Base-by-base conservation (phyloP, 1,284 basidiomycete genomes). In the Sutorius eximius region DNA sequence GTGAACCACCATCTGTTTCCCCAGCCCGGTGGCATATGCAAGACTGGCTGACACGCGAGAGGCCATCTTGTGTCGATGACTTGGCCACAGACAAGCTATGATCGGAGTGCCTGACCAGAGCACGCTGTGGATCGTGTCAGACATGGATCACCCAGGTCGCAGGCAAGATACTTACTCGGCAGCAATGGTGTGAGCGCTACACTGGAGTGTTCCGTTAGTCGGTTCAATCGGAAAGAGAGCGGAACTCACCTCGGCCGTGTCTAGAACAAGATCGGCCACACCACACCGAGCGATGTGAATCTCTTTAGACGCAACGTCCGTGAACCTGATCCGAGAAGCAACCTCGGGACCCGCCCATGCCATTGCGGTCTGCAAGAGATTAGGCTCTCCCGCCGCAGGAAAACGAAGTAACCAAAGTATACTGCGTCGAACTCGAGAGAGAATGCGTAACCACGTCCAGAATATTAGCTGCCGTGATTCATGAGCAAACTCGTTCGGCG, bases 391-490 rank as follows among this genome's bases (percentile, higher is more conserved):
- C 8, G 81, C 73, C 1, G 76, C 70, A 3, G 83, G 84, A 60
- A 86, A 86, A 15, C 83, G 79, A 38, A 86, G 71, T 9, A 86
- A 72, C 83, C 83, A 86, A 15, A 86, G 69, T 56, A 86, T 78
- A 47, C 81, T 82, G 32, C 77, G 77, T 9, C 77, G 80, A 29
- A 82, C 77, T 42, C 73, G 70, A 18, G 70, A 59, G 16, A 86
- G 73, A 46, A 86, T 83, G 34, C 75, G 73, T 33, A 86, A 71
- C 83, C 83, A 86, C 16, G 77, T 73, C 60, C 73, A 73, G 64
- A 83, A 85, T 56, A 84, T 77, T 5, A 65, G 55, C 75, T 78
- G 10, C 22, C n/a, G 16, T 5, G 13, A 47, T 29, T 33, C 34
- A 29, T 65, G 18, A 62, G 56, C 18, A 24, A 13, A 22, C n/a